These are phyloP conservation scores for Coniella lustricola DNA, from an alignment of 2,329 filamentous ascomycete species.

Conservation along the genomic window DNA sequence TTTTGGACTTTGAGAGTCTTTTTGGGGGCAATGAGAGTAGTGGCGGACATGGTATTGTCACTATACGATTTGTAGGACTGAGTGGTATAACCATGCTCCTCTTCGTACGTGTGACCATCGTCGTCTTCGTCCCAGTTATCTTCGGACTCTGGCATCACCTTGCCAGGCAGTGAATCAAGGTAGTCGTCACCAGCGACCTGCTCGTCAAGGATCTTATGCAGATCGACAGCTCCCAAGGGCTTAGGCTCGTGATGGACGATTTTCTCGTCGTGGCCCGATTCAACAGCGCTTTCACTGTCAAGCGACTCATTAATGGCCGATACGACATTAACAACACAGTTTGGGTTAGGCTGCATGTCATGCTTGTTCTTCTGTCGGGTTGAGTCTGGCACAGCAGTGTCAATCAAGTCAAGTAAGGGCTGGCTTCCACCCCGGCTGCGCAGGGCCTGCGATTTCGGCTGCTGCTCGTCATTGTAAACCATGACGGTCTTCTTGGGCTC, in stretches of 20 bases:
- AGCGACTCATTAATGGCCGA: constrained; percentile 32
- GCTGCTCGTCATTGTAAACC: constrained; percentile 22
- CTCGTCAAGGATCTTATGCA: constrained; percentile 4
- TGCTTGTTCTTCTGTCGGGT: constrained; percentile 40
- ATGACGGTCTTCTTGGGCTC: constrained; percentile 22
- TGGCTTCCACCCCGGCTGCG: constrained; percentile 47
- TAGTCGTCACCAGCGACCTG: too few relatives aligned
- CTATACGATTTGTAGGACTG: constrained; percentile 71
- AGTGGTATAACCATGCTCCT: constrained; percentile 66
- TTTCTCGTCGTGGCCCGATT: constrained; percentile 24
- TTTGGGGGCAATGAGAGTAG: constrained; percentile 62
- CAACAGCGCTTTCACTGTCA: constrained; percentile 40
- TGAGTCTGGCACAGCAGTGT: constrained; percentile 28
- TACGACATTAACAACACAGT: constrained; percentile 19
- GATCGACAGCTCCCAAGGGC: background rate
- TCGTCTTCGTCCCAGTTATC: constrained; percentile 77
- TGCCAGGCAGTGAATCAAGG: background rate
- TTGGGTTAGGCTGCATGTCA: constrained; percentile 15
- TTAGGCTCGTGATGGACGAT: background rate
- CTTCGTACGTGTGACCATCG: constrained; percentile 55
- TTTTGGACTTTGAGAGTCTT: constrained; percentile 60
- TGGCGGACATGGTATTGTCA: constrained; percentile 46
- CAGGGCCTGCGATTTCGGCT: constrained; percentile 23
- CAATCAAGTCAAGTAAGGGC: constrained; percentile 38
- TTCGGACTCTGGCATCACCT: constrained; percentile 45